Evolutionary conservation across 495 filamentous ascomycete genomes (phyloP).

Genomic region (Sordaria brevicollis): DNA sequence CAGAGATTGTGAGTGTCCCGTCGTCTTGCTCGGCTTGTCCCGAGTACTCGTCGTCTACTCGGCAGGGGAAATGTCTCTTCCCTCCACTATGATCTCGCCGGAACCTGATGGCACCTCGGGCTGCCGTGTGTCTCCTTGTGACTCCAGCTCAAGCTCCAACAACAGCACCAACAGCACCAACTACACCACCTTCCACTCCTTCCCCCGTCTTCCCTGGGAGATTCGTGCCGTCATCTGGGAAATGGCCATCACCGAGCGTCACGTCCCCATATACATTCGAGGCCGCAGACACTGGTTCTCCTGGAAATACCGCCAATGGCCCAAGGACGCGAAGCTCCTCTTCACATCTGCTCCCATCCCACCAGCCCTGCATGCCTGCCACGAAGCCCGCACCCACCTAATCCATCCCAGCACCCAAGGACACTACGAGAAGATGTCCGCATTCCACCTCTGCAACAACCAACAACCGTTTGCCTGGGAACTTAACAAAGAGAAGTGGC

Average conservation of each 20-base stretch:
- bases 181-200: conserved; percentile 22
- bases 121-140: no score
- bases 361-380: neutral
- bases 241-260: conserved; percentile 28
- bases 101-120: no score
- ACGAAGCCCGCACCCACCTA: neutral
- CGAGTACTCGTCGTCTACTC: no score
- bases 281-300: no score
- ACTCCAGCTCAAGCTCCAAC: neutral
- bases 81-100: no score
- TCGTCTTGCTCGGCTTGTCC: no score
- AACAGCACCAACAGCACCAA: conserved; percentile 9
- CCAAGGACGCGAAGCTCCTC: neutral
- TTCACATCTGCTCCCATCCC: neutral
- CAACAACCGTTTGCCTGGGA: neutral
- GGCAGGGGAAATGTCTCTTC: no score
- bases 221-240: conserved; percentile 38
- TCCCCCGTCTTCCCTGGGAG: conserved; percentile 32
- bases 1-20: no score
- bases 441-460: neutral
- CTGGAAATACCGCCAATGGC: no score
- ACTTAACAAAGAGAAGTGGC: neutral
- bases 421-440: neutral
- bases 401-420: neutral
- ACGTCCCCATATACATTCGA: no score